phyloP scores from a whole-genome alignment of 2,329 filamentous ascomycete genomes.

The Colletotrichum costaricense region DNA sequence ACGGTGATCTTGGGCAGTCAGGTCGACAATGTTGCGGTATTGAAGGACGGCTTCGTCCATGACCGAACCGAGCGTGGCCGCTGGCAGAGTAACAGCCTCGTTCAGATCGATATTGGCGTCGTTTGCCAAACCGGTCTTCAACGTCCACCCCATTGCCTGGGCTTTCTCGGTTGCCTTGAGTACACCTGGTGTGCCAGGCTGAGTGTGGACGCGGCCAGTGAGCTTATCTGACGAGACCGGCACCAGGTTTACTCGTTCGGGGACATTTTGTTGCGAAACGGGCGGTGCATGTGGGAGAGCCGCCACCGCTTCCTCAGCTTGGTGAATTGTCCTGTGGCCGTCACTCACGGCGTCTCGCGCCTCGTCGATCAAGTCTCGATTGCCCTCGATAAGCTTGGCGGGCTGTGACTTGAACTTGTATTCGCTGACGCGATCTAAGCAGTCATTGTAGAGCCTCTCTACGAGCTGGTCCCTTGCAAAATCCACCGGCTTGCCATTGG shows the following conservation, averaged over 20 bases:
- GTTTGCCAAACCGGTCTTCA: constrained; percentile 72
- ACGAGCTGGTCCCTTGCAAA: constrained; percentile 82
- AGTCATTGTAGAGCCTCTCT: constrained; percentile 94
- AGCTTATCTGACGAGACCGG: constrained; percentile 75
- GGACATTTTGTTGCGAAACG: constrained; percentile 65
- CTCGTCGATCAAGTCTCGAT: constrained; percentile 82
- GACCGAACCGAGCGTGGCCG: constrained; percentile 86
- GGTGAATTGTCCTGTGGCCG: constrained; percentile 76
- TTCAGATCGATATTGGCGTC: constrained; percentile 79
- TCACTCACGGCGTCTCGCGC: constrained; percentile 82
- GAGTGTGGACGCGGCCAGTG: constrained; percentile 78
- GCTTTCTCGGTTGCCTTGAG: constrained; percentile 82
- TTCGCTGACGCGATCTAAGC: constrained; percentile 89
- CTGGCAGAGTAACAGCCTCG: constrained; percentile 68
- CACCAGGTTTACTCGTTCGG: constrained; percentile 66
- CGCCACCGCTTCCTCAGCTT: constrained; percentile 77
- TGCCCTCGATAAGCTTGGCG: constrained; percentile 81
- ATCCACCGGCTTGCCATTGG: constrained; percentile 81
- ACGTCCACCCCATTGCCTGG: constrained; percentile 83
- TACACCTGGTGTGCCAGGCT: constrained; percentile 75
- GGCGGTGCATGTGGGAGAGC: constrained; percentile 66
- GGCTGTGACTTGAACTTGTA: constrained; percentile 84
- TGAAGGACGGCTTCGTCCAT: constrained; percentile 92
- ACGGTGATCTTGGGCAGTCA: constrained; percentile 88
- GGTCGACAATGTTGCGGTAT: constrained; percentile 84